phyloP scores from a whole-genome alignment of 306 rosid species.

The Begonia fuchsioides region DNA sequence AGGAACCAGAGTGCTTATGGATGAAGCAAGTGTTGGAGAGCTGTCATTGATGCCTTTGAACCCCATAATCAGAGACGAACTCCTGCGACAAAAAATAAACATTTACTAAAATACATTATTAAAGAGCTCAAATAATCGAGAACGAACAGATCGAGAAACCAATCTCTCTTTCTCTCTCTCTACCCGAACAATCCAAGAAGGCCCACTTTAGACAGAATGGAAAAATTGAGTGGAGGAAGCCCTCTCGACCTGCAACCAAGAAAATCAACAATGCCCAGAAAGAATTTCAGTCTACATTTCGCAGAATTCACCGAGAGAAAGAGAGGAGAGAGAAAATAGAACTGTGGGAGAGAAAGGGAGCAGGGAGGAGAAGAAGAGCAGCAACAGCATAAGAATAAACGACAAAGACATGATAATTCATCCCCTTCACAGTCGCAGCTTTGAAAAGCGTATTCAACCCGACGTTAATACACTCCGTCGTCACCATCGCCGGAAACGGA shows the following conservation, averaged over 20 bases:
- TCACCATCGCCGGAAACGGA: conserved; percentile 46
- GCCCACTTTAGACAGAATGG: conserved; percentile 39
- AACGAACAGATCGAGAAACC: neutral
- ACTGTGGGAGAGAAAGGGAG: conserved; percentile 49
- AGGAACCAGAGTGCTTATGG: conserved; percentile 91
- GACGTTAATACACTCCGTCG: conserved; percentile 54
- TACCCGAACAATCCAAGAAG: conserved; percentile 72
- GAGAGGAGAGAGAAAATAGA: conserved; percentile 2
- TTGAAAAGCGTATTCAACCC: conserved; percentile 69
- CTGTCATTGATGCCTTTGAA: conserved; percentile 70
- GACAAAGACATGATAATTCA: conserved; percentile 72
- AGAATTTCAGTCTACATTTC: neutral
- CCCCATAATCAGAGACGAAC: conserved; percentile 82
- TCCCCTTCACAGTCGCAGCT: conserved; percentile 57
- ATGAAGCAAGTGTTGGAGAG: conserved; percentile 86
- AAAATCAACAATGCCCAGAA: conserved; percentile 2
- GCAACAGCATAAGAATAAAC: conserved; percentile 59
- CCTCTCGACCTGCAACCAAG: conserved; percentile 33
- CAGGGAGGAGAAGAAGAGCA: conserved; percentile 46
- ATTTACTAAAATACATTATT: neutral
- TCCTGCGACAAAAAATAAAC: conserved; percentile 35
- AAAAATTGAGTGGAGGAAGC: conserved; percentile 55
- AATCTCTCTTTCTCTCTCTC: neutral
- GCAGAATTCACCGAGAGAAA: neutral
- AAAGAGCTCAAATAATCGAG: neutral